Evolutionary conservation across 2,329 filamentous ascomycete genomes (phyloP).

Genomic region (Botrytis hyacinthi): DNA sequence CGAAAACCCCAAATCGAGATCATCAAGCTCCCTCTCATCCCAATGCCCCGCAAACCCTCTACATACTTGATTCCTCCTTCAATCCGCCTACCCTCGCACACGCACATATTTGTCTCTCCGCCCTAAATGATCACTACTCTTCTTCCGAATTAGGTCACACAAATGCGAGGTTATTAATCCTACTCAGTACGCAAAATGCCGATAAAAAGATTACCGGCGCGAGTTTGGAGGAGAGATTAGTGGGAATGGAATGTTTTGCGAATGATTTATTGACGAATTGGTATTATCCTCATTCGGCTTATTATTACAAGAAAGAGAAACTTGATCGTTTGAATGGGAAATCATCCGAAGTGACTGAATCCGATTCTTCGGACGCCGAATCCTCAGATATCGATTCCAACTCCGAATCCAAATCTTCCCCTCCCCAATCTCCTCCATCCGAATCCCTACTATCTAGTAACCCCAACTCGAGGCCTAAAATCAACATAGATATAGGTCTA

Average conservation of each 20-base stretch:
- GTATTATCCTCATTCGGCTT: conserved; percentile 37
- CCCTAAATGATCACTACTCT: conserved; percentile 34
- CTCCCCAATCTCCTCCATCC: neutral
- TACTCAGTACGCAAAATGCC: conserved; percentile 63
- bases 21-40: conserved; percentile 18
- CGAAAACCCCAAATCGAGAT: neutral
- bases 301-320: conserved; percentile 15
- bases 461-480: neutral
- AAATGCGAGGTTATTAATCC: conserved; percentile 49
- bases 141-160: conserved; percentile 28
- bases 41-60: conserved; percentile 42
- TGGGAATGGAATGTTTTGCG: conserved; percentile 70
- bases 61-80: conserved; percentile 66
- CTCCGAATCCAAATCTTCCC: conserved; percentile 14
- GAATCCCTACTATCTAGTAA: neutral
- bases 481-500: conserved; percentile 60
- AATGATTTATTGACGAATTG: conserved; percentile 45
- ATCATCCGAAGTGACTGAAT: neutral
- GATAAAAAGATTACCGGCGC: conserved; percentile 67
- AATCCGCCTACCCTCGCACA: conserved; percentile 66
- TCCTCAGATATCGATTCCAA: neutral
- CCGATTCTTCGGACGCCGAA: neutral
- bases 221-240: conserved; percentile 62
- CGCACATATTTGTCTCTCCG: conserved; percentile 53
- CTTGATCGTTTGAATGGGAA: neutral